These are phyloP conservation scores for Pinus albicaulis DNA, from an alignment of 75 land plant genomes.

Conservation along the genomic window DNA sequence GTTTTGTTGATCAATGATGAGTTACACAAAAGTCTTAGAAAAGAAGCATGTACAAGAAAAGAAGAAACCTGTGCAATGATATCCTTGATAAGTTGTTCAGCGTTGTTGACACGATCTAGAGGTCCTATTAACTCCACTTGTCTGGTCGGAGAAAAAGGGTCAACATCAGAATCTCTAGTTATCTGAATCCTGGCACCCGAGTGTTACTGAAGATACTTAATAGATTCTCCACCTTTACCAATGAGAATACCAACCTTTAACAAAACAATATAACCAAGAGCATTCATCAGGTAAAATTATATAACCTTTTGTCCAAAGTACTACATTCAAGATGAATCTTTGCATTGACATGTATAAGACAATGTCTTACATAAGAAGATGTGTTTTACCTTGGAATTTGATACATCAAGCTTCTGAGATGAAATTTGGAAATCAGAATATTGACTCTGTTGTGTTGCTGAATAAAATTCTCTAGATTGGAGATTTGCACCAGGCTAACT, in stretches of 20 bases:
- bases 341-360: background rate
- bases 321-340: background rate
- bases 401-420: slow-evolving; percentile 82
- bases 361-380: background rate
- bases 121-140: slow-evolving; percentile 86
- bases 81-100: slow-evolving; percentile 91
- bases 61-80: slow-evolving; percentile 72
- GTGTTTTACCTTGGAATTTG: slow-evolving; percentile 72
- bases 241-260: slow-evolving; percentile 93
- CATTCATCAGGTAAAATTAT: background rate
- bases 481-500: background rate
- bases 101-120: slow-evolving; percentile 78
- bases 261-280: slow-evolving; percentile 3
- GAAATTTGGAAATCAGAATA: slow-evolving; percentile 41
- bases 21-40: too few relatives aligned
- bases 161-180: slow-evolving; percentile 89
- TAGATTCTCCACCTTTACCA: slow-evolving; percentile 98
- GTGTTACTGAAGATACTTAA: slow-evolving; percentile 84
- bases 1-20: background rate
- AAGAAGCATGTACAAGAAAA: background rate
- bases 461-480: slow-evolving; percentile 12
- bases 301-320: background rate
- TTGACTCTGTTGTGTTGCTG: background rate
- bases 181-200: slow-evolving; percentile 97
- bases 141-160: slow-evolving; percentile 64